Conservation (phyloP, 2,329 filamentous ascomycete species). For the Pseudocercospora macadamiae region DNA sequence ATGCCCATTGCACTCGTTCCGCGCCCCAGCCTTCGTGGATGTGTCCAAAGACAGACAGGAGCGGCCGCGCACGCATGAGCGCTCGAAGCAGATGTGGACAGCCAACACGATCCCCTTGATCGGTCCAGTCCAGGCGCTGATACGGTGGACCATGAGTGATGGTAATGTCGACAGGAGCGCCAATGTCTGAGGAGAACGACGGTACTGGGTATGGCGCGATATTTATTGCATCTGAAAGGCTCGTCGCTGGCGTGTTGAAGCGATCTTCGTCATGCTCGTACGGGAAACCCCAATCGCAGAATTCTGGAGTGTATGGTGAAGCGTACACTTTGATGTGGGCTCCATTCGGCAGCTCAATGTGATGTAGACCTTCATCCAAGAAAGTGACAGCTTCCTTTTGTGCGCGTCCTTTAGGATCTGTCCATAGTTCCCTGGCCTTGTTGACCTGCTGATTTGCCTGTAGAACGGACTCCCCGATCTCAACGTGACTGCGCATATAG, state of each 20-base stretch:
- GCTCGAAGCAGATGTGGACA: slow-evolving; percentile 52
- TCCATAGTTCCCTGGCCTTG: slow-evolving; percentile 16
- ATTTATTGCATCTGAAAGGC: slow-evolving; percentile 15
- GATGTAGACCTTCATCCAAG: slow-evolving; percentile 55
- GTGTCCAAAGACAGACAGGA: slow-evolving; percentile 61
- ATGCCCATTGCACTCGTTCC: slow-evolving; percentile 55
- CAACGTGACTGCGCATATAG: slow-evolving; percentile 9
- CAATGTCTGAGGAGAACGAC: slow-evolving; percentile 1
- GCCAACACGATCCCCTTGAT: slow-evolving; percentile 40
- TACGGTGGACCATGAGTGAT: slow-evolving; percentile 47
- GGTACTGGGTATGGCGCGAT: slow-evolving; percentile 18
- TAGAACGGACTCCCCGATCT: slow-evolving; percentile 3
- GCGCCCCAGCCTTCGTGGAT: slow-evolving; percentile 65
- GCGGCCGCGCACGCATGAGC: slow-evolving; percentile 48
- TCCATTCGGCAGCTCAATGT: slow-evolving; percentile 52
- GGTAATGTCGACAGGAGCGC: slow-evolving; percentile 40
- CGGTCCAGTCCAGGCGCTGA: slow-evolving; percentile 33
- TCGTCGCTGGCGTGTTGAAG: slow-evolving; percentile 18
- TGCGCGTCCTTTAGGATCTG: slow-evolving; percentile 18
- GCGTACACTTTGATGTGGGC: slow-evolving; percentile 56
- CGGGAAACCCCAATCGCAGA: slow-evolving; percentile 58
- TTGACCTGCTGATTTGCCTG: slow-evolving; percentile 13
- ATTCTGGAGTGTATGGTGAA: slow-evolving; percentile 58
- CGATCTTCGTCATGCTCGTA: slow-evolving; percentile 55
- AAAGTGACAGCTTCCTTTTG: slow-evolving; percentile 53